Evolutionary conservation across 1,139 yeast genomes (phyloP).

Genomic region (Kodamaea sp.): DNA sequence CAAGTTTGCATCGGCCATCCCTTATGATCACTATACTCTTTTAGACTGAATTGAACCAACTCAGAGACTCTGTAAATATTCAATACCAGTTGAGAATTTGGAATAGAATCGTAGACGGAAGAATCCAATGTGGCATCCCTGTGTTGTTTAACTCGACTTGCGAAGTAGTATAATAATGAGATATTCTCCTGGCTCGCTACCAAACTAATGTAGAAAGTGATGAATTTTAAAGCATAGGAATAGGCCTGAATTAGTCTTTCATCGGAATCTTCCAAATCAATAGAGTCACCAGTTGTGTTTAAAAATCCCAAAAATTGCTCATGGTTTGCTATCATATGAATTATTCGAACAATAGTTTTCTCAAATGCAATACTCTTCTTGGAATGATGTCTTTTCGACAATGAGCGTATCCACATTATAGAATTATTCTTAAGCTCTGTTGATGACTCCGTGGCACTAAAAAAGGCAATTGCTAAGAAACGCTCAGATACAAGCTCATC

Average conservation of each 20-base stretch:
- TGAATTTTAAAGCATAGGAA: constrained; percentile 56
- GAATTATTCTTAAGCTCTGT: constrained; percentile 48
- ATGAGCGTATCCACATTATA: constrained; percentile 73
- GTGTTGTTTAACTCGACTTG: constrained; percentile 80
- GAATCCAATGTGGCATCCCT: constrained; percentile 55
- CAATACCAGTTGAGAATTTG: constrained; percentile 26
- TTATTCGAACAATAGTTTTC: constrained; percentile 62
- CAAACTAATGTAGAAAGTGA: constrained; percentile 59
- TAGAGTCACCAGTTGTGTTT: constrained; percentile 13
- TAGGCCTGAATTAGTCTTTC: constrained; percentile 38
- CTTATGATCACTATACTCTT: constrained; percentile 56
- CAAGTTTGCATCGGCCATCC: constrained; percentile 77
- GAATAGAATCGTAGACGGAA: constrained; percentile 30
- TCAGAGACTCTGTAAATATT: constrained; percentile 72
- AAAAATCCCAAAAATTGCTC: constrained; percentile 58
- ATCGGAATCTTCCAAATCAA: constrained; percentile 14
- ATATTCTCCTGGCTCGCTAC: constrained; percentile 69
- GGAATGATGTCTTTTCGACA: constrained; percentile 46
- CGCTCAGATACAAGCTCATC: constrained; percentile 59
- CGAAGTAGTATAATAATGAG: constrained; percentile 71
- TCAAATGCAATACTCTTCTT: constrained; percentile 55
- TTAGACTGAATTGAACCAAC: constrained; percentile 64
- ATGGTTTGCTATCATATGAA: constrained; percentile 76
- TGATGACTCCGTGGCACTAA: constrained; percentile 76
- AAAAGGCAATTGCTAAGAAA: constrained; percentile 67